Conservation (phyloP, 169 alveolate species). For the Eimeria maxima region DNA sequence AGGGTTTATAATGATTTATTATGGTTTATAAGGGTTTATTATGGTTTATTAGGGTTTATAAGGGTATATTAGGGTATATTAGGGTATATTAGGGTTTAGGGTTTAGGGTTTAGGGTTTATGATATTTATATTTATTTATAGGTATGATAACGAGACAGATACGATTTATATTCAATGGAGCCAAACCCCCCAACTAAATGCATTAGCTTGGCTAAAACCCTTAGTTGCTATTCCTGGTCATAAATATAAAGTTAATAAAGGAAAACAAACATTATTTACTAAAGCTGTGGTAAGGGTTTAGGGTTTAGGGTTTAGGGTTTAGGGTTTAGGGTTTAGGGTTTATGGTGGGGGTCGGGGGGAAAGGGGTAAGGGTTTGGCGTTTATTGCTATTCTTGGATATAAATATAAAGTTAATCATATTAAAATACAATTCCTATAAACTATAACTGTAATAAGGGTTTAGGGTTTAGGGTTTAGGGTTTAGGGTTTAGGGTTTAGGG, state of each 20-base stretch:
- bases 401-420: no score
- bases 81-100: neutral
- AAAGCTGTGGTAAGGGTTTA: constrained; percentile 31
- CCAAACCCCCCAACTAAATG: constrained; percentile 13
- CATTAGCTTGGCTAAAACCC: constrained; percentile 79
- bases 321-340: neutral
- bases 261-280: constrained; percentile 22
- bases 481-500: constrained; percentile 46
- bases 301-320: constrained; percentile 30
- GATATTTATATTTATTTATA: neutral
- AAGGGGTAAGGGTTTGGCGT: no score
- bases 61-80: neutral
- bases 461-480: constrained; percentile 60
- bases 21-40: neutral
- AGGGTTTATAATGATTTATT: neutral
- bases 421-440: no score
- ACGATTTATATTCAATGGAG: constrained; percentile 65
- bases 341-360: neutral
- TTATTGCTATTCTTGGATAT: no score
- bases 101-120: neutral
- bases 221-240: constrained; percentile 69
- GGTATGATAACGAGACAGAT: constrained; percentile 51
- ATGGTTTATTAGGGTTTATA: neutral
- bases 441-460: no score
- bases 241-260: constrained; percentile 72